These are phyloP conservation scores for Xylariaceae sp. DNA, from an alignment of 2,329 filamentous ascomycete species.

Conservation along the genomic window DNA sequence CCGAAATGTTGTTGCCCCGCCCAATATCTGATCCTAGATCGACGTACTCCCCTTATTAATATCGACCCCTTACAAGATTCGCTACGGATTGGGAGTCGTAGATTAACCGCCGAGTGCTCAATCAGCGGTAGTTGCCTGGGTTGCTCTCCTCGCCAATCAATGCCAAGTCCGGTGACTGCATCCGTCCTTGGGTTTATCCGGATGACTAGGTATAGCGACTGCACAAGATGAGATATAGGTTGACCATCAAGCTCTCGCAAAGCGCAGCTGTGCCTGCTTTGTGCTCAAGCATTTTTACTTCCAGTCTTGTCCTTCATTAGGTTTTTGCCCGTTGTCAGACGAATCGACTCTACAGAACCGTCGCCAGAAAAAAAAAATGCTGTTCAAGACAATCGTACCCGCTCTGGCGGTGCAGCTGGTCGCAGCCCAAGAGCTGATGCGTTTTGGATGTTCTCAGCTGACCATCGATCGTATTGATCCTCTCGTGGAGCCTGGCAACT, in stretches of 20 bases:
- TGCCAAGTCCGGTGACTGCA: slow-evolving; percentile 13
- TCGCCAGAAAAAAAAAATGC: slow-evolving; percentile 19
- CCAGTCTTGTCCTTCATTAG: slow-evolving; percentile 1
- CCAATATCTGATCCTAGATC: slow-evolving; percentile 21
- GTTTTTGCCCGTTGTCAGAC: background rate
- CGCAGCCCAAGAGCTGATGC: slow-evolving; percentile 31
- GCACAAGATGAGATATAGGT: no score
- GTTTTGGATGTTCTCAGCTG: slow-evolving; percentile 32
- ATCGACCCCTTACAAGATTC: slow-evolving; percentile 22
- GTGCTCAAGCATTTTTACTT: slow-evolving; percentile 7
- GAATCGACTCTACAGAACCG: slow-evolving; percentile 3
- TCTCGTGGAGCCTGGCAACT: slow-evolving; percentile 25
- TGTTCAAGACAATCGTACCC: slow-evolving; percentile 24
- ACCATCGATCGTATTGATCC: slow-evolving; percentile 30
- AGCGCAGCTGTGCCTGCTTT: slow-evolving; percentile 1
- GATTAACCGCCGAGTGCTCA: slow-evolving; percentile 25
- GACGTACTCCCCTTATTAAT: slow-evolving; percentile 19
- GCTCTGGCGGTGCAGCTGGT: slow-evolving; percentile 24
- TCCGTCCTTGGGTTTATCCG: slow-evolving; percentile 27
- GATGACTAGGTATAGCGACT: slow-evolving; percentile 3
- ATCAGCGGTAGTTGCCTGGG: slow-evolving; percentile 23
- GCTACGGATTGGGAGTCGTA: slow-evolving; percentile 18
- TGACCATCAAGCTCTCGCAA: no score
- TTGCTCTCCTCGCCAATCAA: slow-evolving; percentile 19
- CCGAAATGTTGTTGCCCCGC: slow-evolving; percentile 18